A percentile compares a stretch with the other conserved stretches of the same genome.
These are phyloP conservation scores for Dictyophora rubrovolvata DNA, from an alignment of 768 basidiomycete genomes.

Conservation along the genomic window DNA sequence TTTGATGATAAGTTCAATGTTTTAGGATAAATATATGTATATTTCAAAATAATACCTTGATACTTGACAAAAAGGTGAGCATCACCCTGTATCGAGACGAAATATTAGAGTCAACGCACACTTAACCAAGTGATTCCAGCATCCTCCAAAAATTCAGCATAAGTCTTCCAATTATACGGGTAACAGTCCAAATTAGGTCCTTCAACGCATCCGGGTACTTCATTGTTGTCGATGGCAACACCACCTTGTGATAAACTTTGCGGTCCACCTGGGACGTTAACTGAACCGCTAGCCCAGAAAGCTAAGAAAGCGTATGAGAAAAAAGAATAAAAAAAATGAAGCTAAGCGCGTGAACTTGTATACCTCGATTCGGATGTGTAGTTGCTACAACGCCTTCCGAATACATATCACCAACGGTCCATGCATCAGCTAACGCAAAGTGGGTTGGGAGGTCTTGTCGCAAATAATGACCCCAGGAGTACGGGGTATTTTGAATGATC, in stretches of 20 bases:
- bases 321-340: background rate
- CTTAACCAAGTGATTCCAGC: slow-evolving; percentile 6
- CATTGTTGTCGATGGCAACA: slow-evolving; percentile 11
- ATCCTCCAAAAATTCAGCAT: slow-evolving; percentile 6
- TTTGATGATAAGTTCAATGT: no score
- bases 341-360: background rate
- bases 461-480: slow-evolving; percentile 9
- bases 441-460: slow-evolving; percentile 12
- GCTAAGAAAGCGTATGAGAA: background rate
- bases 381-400: slow-evolving; percentile 9
- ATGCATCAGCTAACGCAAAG: slow-evolving; percentile 11
- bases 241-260: slow-evolving; percentile 6
- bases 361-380: slow-evolving; percentile 7
- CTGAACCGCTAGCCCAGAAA: slow-evolving; percentile 10
- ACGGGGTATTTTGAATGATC: slow-evolving; percentile 9
- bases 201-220: slow-evolving; percentile 3
- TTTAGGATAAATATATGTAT: background rate
- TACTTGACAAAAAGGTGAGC: background rate
- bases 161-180: slow-evolving; percentile 9
- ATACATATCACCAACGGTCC: slow-evolving; percentile 14
- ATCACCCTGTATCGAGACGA: background rate
- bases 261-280: slow-evolving; percentile 12
- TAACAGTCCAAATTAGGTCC: slow-evolving; percentile 8
- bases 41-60: background rate
- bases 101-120: background rate